Evolutionary conservation across 768 basidiomycete genomes (phyloP), one percentile per base, ranked within the genome.

Genomic region (Lactarius indigo): DNA sequence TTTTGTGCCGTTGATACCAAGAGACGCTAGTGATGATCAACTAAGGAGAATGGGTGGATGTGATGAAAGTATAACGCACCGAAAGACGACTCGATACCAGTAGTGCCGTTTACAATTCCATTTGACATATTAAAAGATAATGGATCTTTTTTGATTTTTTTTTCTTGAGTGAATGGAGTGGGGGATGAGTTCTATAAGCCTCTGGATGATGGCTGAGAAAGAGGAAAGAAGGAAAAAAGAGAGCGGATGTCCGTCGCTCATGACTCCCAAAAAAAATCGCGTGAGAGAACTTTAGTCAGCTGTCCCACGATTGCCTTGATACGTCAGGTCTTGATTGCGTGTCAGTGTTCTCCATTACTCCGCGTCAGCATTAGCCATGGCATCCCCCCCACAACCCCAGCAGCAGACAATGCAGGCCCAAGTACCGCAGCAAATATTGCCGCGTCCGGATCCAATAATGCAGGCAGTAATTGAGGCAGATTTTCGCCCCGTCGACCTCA

Each of bases 91-190:
- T 92, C 90, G 74, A 92, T 80, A 80, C 84, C 87, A 78, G 83
- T 77, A 74, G 79, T 80, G 76, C 83, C 87, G 80, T 92, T 91
- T 89, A 91, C 86, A 83, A 86, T 85, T 86, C 89, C 91, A 92
- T 92, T 92, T 82, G 90, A 87, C 91, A 92, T 92, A 91, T 89
- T 84, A 82, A 76, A 75, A 68, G 64, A 71, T 73, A 75, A 65
- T 64, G 31, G 33, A 54, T 55, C 39, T 35, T 70, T 69, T 69
- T 57, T 35, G n/a, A 57, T 66, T 56, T 62, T 20, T 62, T 62
- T 20, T 62, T 47, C 12, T 56, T 31, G 55, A 30, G 70, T 71
- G 74, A 57, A 72, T 69, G 67, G 68, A 71, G 66, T 68, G 70
- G 70, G 62, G 63, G 61, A 73, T 74, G 70, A 75, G 69, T 75